A percentile compares a stretch with the other conserved stretches of the same genome.
phyloP scores from a whole-genome alignment of 2,329 filamentous ascomycete species.

The Penicillium concentricum region DNA sequence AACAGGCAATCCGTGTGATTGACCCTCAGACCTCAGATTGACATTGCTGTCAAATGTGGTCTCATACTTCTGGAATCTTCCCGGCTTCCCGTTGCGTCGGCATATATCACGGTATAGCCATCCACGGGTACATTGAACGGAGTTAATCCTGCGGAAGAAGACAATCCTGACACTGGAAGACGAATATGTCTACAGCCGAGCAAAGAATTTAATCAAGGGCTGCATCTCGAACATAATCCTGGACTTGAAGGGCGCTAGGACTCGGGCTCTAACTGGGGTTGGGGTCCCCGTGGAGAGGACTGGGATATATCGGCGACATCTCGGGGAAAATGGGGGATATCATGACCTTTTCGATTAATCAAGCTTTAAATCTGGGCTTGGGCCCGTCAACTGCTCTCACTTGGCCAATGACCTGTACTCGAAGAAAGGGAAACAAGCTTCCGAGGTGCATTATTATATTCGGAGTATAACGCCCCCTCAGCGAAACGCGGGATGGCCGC shows the following conservation, averaged over 20 bases:
- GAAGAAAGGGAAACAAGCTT: too few species aligned
- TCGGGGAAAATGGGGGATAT: conserved; percentile 16
- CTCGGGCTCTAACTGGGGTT: conserved; percentile 1
- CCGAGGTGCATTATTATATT: too few species aligned
- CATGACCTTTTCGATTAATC: not conserved
- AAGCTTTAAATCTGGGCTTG: not conserved
- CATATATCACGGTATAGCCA: not conserved
- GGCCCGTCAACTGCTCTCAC: too few species aligned
- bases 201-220: not conserved
- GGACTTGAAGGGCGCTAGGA: conserved; percentile 2
- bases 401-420: too few species aligned
- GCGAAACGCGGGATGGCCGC: not conserved
- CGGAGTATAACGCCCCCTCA: not conserved
- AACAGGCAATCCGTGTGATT: not conserved
- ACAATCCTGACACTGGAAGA: conserved; percentile 1
- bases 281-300: conserved; percentile 20
- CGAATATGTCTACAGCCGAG: not conserved
- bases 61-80: conserved; percentile 16
- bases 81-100: conserved; percentile 17
- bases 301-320: conserved; percentile 12
- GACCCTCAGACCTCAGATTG: not conserved
- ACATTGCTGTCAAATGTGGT: not conserved
- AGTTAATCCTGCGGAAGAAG: conserved; percentile 1
- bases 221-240: conserved; percentile 13
- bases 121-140: not conserved